These are phyloP conservation scores for Penstemon barbatus DNA, from an alignment of 257 asterid genomes.

Conservation along the genomic window DNA sequence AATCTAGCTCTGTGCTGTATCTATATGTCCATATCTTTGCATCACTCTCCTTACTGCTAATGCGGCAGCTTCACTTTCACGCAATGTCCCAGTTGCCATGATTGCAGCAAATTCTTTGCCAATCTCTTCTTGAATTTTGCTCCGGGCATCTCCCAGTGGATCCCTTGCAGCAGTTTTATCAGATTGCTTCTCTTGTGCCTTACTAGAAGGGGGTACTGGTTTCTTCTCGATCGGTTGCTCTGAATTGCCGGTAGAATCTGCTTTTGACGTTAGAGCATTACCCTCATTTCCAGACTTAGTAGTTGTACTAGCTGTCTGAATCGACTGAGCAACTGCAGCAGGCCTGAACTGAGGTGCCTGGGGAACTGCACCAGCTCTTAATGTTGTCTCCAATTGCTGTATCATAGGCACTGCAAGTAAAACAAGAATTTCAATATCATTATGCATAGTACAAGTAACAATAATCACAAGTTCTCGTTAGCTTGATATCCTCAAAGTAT, in stretches of 20 bases:
- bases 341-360: slow-evolving; percentile 75
- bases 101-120: slow-evolving; percentile 76
- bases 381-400: slow-evolving; percentile 71
- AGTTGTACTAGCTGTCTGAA: slow-evolving; percentile 29
- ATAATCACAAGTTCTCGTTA: not conserved
- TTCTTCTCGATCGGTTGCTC: slow-evolving; percentile 1
- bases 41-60: slow-evolving; percentile 87
- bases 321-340: slow-evolving; percentile 38
- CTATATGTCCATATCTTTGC: slow-evolving; percentile 66
- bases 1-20: slow-evolving; percentile 57
- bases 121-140: slow-evolving; percentile 85
- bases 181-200: slow-evolving; percentile 32
- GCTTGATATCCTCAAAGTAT: not conserved
- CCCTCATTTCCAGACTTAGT: slow-evolving; percentile 18
- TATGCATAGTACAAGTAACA: not conserved
- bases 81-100: slow-evolving; percentile 86
- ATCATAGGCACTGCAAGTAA: slow-evolving; percentile 84
- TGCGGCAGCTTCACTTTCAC: slow-evolving; percentile 98
- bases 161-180: slow-evolving; percentile 37
- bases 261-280: slow-evolving; percentile 19
- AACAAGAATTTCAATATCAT: not conserved
- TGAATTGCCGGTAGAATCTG: not conserved
- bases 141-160: slow-evolving; percentile 77
- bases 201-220: slow-evolving; percentile 5
- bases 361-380: slow-evolving; percentile 84